A percentile compares a stretch with the other conserved stretches of the same genome.
phyloP scores from a whole-genome alignment of 129 eudicot genomes.

The Centella asiatica region DNA sequence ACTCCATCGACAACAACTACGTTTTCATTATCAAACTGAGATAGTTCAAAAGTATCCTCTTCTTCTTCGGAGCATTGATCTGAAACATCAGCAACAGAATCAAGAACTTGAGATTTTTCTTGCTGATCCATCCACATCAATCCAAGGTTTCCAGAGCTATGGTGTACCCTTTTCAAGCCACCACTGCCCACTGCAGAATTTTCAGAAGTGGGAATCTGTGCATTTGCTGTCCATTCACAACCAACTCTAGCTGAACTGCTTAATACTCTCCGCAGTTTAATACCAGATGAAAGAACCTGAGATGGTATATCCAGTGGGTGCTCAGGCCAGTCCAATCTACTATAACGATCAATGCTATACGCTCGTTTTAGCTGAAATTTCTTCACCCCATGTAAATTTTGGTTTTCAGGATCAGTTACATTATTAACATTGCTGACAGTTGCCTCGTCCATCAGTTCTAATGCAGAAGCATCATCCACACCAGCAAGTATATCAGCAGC shows the following conservation, averaged over 20 bases:
- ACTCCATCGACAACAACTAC: constrained; percentile 14
- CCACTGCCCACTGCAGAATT: constrained; percentile 11
- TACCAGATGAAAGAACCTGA: constrained; percentile 41
- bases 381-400: constrained; percentile 18
- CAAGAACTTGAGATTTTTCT: constrained; percentile 36
- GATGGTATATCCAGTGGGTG: constrained; percentile 51
- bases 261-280: constrained; percentile 52
- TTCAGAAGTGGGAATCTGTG: constrained; percentile 15
- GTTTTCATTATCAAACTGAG: constrained; percentile 25
- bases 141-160: constrained; percentile 66
- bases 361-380: constrained; percentile 28
- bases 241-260: constrained; percentile 57
- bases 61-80: constrained; percentile 57
- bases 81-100: constrained; percentile 39
- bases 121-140: constrained; percentile 37
- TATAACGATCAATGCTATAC: constrained; percentile 27
- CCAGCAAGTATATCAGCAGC: constrained; percentile 37
- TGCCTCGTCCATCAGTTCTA: constrained; percentile 18
- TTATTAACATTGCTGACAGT: constrained; percentile 10
- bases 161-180: constrained; percentile 55
- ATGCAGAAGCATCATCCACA: constrained; percentile 23
- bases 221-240: constrained; percentile 34
- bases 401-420: constrained; percentile 14
- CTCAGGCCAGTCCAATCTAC: constrained; percentile 71
- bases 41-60: constrained; percentile 40